These are phyloP conservation scores for Talaromyces adpressus DNA, from an alignment of 495 filamentous ascomycete genomes.

Conservation along the genomic window DNA sequence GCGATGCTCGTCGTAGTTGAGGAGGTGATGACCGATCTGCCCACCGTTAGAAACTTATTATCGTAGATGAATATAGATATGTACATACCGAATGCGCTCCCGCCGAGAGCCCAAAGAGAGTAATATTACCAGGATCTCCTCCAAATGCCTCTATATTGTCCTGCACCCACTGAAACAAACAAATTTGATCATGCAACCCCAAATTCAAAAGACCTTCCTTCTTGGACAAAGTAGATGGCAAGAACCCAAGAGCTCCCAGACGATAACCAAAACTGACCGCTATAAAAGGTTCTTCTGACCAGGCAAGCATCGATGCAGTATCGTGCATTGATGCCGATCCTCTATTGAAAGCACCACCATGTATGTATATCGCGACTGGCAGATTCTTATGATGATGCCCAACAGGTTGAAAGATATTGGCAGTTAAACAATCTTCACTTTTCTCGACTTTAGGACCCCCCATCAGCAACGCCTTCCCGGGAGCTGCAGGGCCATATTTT, in stretches of 20 bases:
- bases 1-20: constrained; percentile 35
- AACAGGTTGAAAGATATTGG: constrained; percentile 43
- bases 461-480: background rate
- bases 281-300: constrained; percentile 44
- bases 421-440: constrained; percentile 49
- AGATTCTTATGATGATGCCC: constrained; percentile 21
- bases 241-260: constrained; percentile 46
- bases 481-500: constrained; percentile 24
- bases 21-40: constrained; percentile 59
- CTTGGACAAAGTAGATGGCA: constrained; percentile 25
- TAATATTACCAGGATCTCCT: constrained; percentile 51
- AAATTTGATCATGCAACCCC: constrained; percentile 50
- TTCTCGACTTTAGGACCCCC: background rate
- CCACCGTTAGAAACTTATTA: constrained; percentile 5
- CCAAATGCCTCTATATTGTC: constrained; percentile 49
- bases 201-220: constrained; percentile 48
- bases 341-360: constrained; percentile 56
- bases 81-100: constrained; percentile 38
- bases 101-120: constrained; percentile 56
- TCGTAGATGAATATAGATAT: background rate
- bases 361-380: constrained; percentile 63
- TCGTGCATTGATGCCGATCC: constrained; percentile 22
- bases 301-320: constrained; percentile 1
- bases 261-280: constrained; percentile 54
- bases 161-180: constrained; percentile 51